Evolutionary conservation across 192 early-diverging fungal genomes (phyloP).

Genomic region (Neocallimastix lanati): DNA sequence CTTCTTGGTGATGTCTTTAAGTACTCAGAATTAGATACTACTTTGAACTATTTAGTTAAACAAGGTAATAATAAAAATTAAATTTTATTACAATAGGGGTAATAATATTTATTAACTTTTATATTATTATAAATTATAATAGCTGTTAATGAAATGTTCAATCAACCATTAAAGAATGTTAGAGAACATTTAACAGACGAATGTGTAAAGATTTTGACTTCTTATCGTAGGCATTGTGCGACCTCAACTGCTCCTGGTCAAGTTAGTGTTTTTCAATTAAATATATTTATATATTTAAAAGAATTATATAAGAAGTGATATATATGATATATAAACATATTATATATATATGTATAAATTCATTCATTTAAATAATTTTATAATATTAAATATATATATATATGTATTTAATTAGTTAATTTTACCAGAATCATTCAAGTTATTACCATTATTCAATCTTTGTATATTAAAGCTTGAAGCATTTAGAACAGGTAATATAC

Average conservation of each 20-base stretch:
- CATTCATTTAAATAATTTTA: too few species aligned
- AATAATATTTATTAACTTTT: too few species aligned
- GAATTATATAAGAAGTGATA: too few species aligned
- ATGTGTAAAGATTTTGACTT: slow-evolving; percentile 71
- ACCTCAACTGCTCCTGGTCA: slow-evolving; percentile 71
- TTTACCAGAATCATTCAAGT: slow-evolving; percentile 87
- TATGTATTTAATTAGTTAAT: too few species aligned
- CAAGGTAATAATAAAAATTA: too few species aligned
- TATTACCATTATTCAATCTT: slow-evolving; percentile 72
- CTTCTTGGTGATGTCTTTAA: slow-evolving; percentile 70
- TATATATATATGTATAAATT: too few species aligned
- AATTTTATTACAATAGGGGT: too few species aligned
- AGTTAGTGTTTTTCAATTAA: too few species aligned
- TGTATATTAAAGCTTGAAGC: slow-evolving; percentile 67
- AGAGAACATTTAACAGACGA: slow-evolving; percentile 66
- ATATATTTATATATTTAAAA: too few species aligned
- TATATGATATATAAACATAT: too few species aligned
- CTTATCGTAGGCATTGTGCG: slow-evolving; percentile 85
- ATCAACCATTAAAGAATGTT: slow-evolving; percentile 49
- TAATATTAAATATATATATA: too few species aligned
- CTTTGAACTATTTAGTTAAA: slow-evolving; percentile 71
- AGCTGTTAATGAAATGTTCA: slow-evolving; percentile 51
- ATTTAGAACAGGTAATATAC: slow-evolving; percentile 57
- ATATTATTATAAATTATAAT: too few species aligned
- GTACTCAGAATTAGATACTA: slow-evolving; percentile 78